phyloP scores from a whole-genome alignment of 2,329 filamentous ascomycete genomes.

The Pseudopyricularia javanii region DNA sequence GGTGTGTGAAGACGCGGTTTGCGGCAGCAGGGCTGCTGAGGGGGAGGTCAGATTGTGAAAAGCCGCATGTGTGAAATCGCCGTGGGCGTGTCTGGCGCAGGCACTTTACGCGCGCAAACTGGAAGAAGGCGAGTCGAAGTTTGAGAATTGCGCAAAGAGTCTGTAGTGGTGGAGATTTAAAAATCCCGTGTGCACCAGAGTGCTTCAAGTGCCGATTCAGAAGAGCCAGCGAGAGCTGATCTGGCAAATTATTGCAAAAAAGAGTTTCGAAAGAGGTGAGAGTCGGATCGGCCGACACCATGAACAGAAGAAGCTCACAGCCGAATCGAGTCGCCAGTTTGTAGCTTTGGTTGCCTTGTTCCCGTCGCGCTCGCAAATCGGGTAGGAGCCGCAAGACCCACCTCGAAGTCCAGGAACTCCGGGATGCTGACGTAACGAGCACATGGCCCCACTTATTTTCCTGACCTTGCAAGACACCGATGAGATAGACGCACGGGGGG shows the following conservation, averaged over 20 bases:
- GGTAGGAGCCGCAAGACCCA: neutral
- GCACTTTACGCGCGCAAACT: neutral
- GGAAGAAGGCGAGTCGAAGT: neutral
- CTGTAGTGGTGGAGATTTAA: neutral
- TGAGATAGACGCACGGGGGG: no score
- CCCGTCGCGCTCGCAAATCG: neutral
- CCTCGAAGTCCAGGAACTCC: neutral
- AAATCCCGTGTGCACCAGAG: neutral
- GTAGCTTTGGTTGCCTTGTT: no score
- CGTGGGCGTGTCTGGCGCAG: neutral
- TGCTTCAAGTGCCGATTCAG: neutral
- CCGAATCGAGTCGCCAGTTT: neutral
- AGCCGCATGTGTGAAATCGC: neutral
- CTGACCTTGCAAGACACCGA: no score
- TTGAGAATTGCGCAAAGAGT: neutral
- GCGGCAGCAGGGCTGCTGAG: neutral
- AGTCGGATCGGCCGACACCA: neutral
- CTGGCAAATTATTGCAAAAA: no score
- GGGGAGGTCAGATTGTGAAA: neutral
- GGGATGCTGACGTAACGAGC: neutral
- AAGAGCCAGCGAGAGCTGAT: neutral
- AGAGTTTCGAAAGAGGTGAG: neutral
- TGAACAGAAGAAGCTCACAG: neutral
- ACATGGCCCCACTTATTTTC: no score
- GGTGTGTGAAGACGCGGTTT: neutral